These are phyloP conservation scores for Straminergon stramineum DNA, from an alignment of 225 moss, liverwort and hornwort genomes.

Conservation along the genomic window DNA sequence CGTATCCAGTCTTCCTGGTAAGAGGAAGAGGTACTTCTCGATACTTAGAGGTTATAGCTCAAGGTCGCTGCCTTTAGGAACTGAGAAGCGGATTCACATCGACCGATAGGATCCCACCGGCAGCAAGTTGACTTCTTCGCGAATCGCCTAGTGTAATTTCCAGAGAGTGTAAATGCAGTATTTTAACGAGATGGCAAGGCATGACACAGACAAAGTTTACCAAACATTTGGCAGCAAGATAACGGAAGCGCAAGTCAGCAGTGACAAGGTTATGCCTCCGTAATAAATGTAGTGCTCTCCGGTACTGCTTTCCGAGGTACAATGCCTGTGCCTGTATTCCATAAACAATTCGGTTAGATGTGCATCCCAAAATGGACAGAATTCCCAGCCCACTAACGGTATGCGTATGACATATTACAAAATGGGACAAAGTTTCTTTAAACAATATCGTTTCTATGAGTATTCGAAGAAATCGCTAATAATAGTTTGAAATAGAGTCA, in stretches of 20 bases:
- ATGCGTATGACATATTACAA: background rate
- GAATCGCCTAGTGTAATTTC: background rate
- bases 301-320: slow-evolving; percentile 86
- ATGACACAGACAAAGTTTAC: slow-evolving; percentile 19
- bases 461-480: background rate
- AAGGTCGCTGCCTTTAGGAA: background rate
- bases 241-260: slow-evolving; percentile 84
- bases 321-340: slow-evolving; percentile 48
- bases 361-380: background rate
- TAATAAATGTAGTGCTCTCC: slow-evolving; percentile 81
- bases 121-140: background rate
- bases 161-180: background rate
- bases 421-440: background rate
- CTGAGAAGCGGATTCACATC: background rate
- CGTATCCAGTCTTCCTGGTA: background rate
- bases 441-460: background rate
- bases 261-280: slow-evolving; percentile 77
- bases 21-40: background rate
- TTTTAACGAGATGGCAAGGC: background rate
- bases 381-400: background rate
- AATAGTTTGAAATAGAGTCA: background rate
- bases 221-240: slow-evolving; percentile 91
- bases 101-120: background rate
- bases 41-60: background rate
- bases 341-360: background rate